Percentiles rank a stretch among this genome's conserved stretches.
These are phyloP conservation scores for Dryas integrifolia DNA, from an alignment of 331 rosid genomes.

Conservation along the genomic window DNA sequence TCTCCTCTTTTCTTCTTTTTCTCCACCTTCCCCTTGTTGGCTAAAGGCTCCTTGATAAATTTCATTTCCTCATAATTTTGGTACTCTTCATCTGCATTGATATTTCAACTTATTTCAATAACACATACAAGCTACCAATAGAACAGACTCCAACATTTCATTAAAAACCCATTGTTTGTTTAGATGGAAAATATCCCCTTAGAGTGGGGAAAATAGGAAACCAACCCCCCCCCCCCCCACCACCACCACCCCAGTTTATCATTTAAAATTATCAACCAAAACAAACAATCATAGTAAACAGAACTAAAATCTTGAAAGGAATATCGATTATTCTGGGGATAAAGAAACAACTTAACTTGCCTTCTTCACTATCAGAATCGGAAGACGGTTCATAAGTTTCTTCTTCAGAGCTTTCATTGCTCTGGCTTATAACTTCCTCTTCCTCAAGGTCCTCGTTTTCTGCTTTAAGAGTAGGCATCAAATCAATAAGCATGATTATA, in stretches of 20 bases:
- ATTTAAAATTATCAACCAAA: background rate
- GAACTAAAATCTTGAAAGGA: background rate
- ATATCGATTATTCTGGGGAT: background rate
- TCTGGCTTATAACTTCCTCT: background rate
- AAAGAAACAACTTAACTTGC: background rate
- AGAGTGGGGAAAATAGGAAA: too few relatives aligned
- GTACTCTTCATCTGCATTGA: constrained; percentile 10
- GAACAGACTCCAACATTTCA: background rate
- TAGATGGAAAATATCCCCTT: background rate
- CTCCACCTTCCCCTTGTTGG: constrained; percentile 9
- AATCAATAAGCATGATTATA: background rate
- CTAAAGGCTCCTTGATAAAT: background rate
- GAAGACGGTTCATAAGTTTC: constrained; percentile 4
- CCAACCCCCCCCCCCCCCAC: too few relatives aligned
- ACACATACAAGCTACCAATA: background rate
- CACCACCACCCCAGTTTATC: too few relatives aligned
- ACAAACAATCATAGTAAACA: background rate
- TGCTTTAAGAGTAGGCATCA: background rate
- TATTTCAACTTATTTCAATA: background rate
- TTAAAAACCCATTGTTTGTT: background rate
- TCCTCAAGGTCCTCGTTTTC: constrained; percentile 7
- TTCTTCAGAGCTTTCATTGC: background rate
- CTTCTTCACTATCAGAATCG: constrained; percentile 24
- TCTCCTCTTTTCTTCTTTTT: constrained; percentile 20
- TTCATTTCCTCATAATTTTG: background rate